These are phyloP conservation scores for Krasilnikovozyma curviuscula DNA, from an alignment of 768 basidiomycete genomes.

Conservation along the genomic window DNA sequence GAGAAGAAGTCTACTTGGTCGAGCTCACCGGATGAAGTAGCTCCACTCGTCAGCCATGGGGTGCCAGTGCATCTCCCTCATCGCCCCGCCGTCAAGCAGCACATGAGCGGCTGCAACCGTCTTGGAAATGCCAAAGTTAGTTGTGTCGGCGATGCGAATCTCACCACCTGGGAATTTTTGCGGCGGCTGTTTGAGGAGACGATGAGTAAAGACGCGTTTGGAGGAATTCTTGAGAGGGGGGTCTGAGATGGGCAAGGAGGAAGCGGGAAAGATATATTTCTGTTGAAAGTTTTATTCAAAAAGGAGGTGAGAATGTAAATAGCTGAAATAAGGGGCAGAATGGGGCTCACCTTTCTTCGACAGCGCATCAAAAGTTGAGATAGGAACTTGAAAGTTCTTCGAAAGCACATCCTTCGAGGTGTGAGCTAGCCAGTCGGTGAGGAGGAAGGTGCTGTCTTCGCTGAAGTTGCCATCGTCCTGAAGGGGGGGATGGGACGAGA, in stretches of 20 bases:
- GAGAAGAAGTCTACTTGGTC: too few species aligned
- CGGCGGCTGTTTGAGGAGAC: constrained; percentile 31
- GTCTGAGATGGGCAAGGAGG: constrained; percentile 10
- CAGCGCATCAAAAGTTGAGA: constrained; percentile 37
- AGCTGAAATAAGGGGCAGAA: too few species aligned
- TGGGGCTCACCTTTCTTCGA: constrained; percentile 37
- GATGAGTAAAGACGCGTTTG: constrained; percentile 38
- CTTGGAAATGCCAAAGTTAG: constrained; percentile 36
- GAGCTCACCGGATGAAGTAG: constrained; percentile 30
- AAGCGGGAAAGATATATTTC: background rate
- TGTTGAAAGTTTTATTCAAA: constrained; percentile 42
- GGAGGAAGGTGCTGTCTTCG: constrained; percentile 42
- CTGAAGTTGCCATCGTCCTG: constrained; percentile 37
- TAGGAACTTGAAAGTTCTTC: constrained; percentile 41
- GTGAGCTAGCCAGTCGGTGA: constrained; percentile 52
- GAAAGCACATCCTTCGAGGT: constrained; percentile 42
- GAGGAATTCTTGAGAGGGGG: constrained; percentile 14
- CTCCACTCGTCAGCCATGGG: constrained; percentile 32
- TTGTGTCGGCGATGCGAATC: constrained; percentile 42
- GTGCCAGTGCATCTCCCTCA: constrained; percentile 49
- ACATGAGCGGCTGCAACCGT: constrained; percentile 43
- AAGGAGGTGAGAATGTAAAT: too few species aligned
- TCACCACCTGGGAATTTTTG: constrained; percentile 40
- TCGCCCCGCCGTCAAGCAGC: constrained; percentile 38
- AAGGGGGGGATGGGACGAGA: too few species aligned